phyloP scores from a whole-genome alignment of 2,329 filamentous ascomycete species.

The Lecanicillium sp. region DNA sequence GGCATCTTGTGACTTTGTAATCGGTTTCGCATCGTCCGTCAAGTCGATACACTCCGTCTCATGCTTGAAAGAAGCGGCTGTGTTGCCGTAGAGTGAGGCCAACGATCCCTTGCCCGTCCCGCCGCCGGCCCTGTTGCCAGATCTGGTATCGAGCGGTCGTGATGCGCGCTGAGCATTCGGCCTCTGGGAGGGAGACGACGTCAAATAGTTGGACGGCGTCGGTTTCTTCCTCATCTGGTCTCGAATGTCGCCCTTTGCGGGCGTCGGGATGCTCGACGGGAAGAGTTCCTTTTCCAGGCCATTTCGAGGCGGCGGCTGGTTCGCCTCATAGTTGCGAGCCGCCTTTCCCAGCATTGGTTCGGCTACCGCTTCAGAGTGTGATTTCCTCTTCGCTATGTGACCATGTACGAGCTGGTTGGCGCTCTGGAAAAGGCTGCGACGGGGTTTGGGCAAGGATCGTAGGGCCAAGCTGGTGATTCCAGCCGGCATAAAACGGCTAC shows the following conservation, averaged over 20 bases:
- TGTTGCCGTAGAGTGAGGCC: conserved; percentile 34
- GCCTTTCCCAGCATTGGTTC: conserved; percentile 29
- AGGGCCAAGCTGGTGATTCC: no score
- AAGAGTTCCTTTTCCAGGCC: conserved; percentile 45
- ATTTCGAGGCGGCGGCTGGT: conserved; percentile 23
- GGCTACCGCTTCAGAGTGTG: conserved; percentile 1
- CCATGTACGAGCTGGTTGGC: no score
- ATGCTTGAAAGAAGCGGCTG: conserved; percentile 36
- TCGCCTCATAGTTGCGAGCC: conserved; percentile 30
- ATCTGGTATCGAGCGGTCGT: conserved; percentile 17
- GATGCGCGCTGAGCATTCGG: neutral
- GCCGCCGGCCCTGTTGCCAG: conserved; percentile 3
- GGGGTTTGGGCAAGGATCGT: no score
- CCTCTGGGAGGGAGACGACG: conserved; percentile 31
- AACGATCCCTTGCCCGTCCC: conserved; percentile 19
- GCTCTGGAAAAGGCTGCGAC: no score
- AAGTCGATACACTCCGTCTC: conserved; percentile 25
- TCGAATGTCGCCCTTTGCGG: conserved; percentile 38
- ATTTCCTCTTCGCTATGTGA: no score
- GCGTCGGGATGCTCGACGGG: conserved; percentile 46
- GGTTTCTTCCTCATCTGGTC: conserved; percentile 41
- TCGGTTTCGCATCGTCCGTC: conserved; percentile 18
- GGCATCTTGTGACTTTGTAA: conserved; percentile 18
- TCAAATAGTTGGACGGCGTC: conserved; percentile 24
- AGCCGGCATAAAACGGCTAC: no score